phyloP scores from a whole-genome alignment of 352 stramenopile genomes.

The Globisporangium polare region DNA sequence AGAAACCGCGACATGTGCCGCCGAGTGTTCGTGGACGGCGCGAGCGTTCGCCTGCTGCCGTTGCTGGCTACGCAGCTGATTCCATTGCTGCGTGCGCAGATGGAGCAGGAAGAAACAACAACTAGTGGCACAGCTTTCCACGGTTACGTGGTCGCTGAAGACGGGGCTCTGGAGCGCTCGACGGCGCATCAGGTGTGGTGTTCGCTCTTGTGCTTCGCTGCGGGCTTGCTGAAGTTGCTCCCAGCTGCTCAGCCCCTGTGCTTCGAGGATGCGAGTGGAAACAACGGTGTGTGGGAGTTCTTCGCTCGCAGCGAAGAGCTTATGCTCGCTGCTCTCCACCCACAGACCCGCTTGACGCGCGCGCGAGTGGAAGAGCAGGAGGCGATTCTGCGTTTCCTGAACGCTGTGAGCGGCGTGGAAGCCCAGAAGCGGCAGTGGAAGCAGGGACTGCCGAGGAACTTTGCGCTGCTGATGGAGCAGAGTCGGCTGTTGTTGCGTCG shows the following conservation, averaged over 20 bases:
- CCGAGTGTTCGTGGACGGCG: conserved; percentile 34
- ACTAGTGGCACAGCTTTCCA: conserved; percentile 16
- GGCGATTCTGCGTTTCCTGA: conserved; percentile 37
- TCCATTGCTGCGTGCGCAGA: conserved; percentile 32
- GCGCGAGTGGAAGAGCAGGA: conserved; percentile 48
- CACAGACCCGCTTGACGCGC: conserved; percentile 32
- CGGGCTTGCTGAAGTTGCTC: conserved; percentile 34
- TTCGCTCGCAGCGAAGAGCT: conserved; percentile 42
- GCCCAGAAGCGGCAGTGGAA: conserved; percentile 45
- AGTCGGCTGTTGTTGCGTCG: conserved; percentile 49
- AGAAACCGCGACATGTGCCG: conserved; percentile 46
- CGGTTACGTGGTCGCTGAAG: conserved; percentile 25
- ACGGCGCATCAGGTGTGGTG: conserved; percentile 61
- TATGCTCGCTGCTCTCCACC: conserved; percentile 32
- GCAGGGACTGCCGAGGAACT: conserved; percentile 45
- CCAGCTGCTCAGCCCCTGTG: not conserved
- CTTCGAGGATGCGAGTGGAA: conserved; percentile 10
- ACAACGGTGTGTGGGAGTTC: conserved; percentile 48
- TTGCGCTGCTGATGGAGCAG: conserved; percentile 62
- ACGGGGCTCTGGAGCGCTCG: conserved; percentile 25
- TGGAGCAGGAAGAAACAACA: conserved; percentile 32
- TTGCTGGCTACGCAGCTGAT: conserved; percentile 51
- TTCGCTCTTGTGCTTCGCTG: conserved; percentile 39
- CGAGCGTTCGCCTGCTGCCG: conserved; percentile 29
- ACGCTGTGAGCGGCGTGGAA: conserved; percentile 30